Base-by-base conservation (phyloP, 2,329 filamentous ascomycete species). In the Xylariaceae sp. region DNA sequence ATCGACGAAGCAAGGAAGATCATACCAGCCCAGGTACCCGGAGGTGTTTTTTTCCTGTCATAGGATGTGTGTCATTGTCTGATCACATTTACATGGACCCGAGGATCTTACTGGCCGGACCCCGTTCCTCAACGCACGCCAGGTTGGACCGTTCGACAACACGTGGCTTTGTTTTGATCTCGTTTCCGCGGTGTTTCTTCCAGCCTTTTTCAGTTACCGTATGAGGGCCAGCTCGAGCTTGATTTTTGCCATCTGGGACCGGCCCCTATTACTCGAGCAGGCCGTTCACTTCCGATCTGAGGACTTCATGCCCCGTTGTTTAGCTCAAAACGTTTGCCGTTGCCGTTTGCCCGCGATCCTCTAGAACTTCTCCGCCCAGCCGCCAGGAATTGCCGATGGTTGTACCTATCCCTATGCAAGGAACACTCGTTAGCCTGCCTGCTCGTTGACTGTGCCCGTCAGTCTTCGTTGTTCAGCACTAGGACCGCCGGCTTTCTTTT, bases 141-240 rank as follows among this genome's bases (percentile, higher is more conserved):
- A 9, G 47, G 45, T 42, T 37, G 13, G 56, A 9, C 9, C 35
- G 17, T 48, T 51, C 51, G 51, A 59, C 52, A 10, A 34, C 13
- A 23, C 55, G 15, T 49, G 56, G 35, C 37, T 54, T 11, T 51
- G 11, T 56, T 39, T 58, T 62, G 35, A 54, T 60, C 56, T 64
- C 59, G 55, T 68, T 63, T 64, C 64, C 62, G 59, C 62, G 64
- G 61, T 56, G 54, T 57, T 54, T 39, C 55, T 58, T 63, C 62
- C 30, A 34, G 60, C 63, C 63, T 64, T 53, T 35, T 53, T 50
- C 57, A 63, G 61, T 55, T 35, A 17, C 58, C 34, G 55, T 47
- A 30, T 59, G 51, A 55, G 44, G 48, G 52, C 50, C 13, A 53
- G 10, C 10, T 35, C 34, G 51, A 56, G 52, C 51, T 37, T 13